Conservation (phyloP, 2,329 filamentous ascomycete species). For the Cytospora piceicola region DNA sequence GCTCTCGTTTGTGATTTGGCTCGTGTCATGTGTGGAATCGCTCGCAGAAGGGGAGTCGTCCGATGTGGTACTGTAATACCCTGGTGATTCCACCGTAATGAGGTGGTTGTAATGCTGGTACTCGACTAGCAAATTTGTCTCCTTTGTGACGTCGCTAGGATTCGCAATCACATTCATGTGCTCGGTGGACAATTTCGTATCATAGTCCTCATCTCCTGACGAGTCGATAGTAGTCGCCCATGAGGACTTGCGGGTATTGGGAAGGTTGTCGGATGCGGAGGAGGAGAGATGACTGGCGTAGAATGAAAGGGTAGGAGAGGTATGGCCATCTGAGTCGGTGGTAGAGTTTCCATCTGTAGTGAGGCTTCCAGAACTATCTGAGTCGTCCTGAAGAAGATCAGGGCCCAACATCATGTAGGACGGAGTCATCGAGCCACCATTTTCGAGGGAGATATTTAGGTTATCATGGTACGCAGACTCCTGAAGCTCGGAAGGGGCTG, state of each 20-base stretch:
- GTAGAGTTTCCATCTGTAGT: background rate
- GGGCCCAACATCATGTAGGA: background rate
- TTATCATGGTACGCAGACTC: background rate
- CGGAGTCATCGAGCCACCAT: background rate
- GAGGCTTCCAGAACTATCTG: background rate
- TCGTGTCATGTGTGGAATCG: background rate
- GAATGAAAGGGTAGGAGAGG: background rate
- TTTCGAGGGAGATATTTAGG: background rate
- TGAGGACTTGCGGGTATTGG: background rate
- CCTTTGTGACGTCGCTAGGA: background rate
- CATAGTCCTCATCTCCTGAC: background rate
- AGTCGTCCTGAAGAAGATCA: background rate
- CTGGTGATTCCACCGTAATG: background rate
- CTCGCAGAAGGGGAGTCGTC: background rate
- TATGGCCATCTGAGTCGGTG: background rate
- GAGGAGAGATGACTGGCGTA: background rate
- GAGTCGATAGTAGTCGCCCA: slow-evolving; percentile 17
- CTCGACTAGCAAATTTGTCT: background rate
- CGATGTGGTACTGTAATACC: background rate
- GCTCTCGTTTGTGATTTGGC: background rate
- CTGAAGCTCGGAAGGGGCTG: background rate
- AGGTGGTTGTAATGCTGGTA: slow-evolving; percentile 8
- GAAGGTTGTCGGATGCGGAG: background rate
- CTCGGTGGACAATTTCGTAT: background rate
- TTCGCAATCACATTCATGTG: background rate